Conservation (phyloP, 495 filamentous ascomycete species). For the Bacidia gigantensis region DNA sequence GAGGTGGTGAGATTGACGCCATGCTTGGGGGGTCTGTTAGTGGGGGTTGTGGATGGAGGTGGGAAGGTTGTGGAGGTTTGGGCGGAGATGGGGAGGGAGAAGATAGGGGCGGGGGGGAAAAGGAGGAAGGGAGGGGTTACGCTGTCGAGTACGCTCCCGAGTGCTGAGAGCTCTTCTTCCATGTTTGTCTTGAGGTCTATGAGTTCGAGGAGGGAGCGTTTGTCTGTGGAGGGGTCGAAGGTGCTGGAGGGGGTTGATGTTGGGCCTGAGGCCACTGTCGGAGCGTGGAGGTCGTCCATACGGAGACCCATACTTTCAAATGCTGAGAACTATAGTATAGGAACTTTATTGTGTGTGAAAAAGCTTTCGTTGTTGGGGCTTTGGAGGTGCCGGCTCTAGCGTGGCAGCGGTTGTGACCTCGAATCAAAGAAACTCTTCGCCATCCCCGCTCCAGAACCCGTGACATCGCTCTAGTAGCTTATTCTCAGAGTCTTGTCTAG, state of each 20-base stretch:
- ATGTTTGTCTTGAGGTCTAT: conserved; percentile 64
- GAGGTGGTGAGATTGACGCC: conserved; percentile 83
- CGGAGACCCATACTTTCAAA: conserved; percentile 25
- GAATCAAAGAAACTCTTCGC: background rate
- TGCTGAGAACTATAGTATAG: background rate
- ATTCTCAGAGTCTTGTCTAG: no score
- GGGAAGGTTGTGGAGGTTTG: background rate
- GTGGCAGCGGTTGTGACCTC: background rate
- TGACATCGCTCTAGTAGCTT: no score
- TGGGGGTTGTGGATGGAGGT: background rate
- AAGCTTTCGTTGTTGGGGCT: background rate
- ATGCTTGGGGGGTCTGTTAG: conserved; percentile 31
- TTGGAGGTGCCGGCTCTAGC: background rate
- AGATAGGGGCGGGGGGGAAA: background rate
- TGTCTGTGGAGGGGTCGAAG: conserved; percentile 38
- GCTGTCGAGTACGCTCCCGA: conserved; percentile 75
- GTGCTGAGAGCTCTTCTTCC: conserved; percentile 71
- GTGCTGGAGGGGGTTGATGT: conserved; percentile 36
- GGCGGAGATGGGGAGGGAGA: background rate
- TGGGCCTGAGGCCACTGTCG: conserved; percentile 55
- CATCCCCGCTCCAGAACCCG: background rate
- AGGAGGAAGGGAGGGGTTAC: conserved; percentile 35
- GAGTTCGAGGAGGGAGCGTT: conserved; percentile 47
- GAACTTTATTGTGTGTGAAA: background rate
- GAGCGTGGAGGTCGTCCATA: conserved; percentile 64